Conservation (phyloP, 768 basidiomycete genomes). For the Phlebiopsis gigantea region DNA sequence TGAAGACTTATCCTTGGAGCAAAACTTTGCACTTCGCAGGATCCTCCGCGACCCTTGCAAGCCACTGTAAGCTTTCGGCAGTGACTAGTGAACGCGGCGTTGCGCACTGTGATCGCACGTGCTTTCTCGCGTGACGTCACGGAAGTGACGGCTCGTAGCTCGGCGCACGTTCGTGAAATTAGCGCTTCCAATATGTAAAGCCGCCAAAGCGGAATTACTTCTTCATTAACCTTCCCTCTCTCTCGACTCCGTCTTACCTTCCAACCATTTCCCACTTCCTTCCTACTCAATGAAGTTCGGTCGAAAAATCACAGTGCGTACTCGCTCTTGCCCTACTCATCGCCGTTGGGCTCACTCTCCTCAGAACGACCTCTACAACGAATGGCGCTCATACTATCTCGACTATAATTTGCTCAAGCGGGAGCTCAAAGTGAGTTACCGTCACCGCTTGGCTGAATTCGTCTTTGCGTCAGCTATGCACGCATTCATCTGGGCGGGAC, state of each 20-base stretch:
- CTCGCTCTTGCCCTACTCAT: background rate
- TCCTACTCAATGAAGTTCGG: constrained; percentile 68
- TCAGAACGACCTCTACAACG: constrained; percentile 79
- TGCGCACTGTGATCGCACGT: no score
- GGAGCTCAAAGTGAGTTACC: constrained; percentile 66
- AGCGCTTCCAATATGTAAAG: background rate
- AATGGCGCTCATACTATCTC: constrained; percentile 89
- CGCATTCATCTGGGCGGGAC: background rate
- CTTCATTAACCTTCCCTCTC: constrained; percentile 1
- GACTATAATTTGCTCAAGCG: constrained; percentile 88
- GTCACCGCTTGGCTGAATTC: background rate
- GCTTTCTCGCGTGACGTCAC: constrained; percentile 7
- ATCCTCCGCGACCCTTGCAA: no score
- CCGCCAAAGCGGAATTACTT: background rate
- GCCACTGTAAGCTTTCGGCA: no score
- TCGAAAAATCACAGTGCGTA: constrained; percentile 62
- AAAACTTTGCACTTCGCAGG: no score
- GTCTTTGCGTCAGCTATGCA: background rate
- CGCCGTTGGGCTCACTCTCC: background rate
- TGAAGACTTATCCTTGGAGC: no score
- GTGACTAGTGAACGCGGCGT: no score
- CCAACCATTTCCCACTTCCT: background rate
- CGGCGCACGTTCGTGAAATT: constrained; percentile 17
- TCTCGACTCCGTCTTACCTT: background rate
- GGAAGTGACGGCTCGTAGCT: background rate